Evolutionary conservation across 2,329 filamentous ascomycete species (phyloP).

Genomic region (Fusarium dlaminii): DNA sequence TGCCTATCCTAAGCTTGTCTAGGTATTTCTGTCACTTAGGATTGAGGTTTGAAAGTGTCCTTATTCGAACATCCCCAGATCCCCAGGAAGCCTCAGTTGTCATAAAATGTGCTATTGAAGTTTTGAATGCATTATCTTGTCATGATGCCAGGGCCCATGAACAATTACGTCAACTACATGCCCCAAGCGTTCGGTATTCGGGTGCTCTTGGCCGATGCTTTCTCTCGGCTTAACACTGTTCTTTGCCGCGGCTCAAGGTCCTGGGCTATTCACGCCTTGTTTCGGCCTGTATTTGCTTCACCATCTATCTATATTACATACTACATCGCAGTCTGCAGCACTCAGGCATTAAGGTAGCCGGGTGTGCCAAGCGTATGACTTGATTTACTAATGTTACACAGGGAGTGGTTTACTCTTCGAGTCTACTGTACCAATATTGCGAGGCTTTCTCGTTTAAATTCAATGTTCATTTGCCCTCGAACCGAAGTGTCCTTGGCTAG

Average conservation of each 20-base stretch:
- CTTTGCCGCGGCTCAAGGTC: slow-evolving; percentile 26
- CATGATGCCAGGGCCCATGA: neutral
- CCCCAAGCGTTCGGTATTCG: slow-evolving; percentile 35
- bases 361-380: neutral
- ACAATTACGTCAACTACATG: slow-evolving; percentile 35
- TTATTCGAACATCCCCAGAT: neutral
- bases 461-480: neutral
- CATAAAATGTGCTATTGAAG: neutral
- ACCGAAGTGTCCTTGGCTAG: neutral
- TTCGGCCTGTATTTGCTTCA: slow-evolving; percentile 33
- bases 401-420: neutral
- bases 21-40: neutral
- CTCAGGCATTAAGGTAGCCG: neutral
- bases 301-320: neutral
- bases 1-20: neutral
- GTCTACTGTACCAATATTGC: neutral
- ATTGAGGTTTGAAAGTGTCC: neutral
- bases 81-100: neutral
- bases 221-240: slow-evolving; percentile 33
- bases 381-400: neutral
- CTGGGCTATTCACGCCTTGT: slow-evolving; percentile 38
- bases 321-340: neutral
- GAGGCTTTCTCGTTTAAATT: neutral
- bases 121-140: neutral
- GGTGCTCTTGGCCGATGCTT: slow-evolving; percentile 29